These are phyloP conservation scores for Malus domestica DNA, from an alignment of 306 rosid species.

Conservation along the genomic window DNA sequence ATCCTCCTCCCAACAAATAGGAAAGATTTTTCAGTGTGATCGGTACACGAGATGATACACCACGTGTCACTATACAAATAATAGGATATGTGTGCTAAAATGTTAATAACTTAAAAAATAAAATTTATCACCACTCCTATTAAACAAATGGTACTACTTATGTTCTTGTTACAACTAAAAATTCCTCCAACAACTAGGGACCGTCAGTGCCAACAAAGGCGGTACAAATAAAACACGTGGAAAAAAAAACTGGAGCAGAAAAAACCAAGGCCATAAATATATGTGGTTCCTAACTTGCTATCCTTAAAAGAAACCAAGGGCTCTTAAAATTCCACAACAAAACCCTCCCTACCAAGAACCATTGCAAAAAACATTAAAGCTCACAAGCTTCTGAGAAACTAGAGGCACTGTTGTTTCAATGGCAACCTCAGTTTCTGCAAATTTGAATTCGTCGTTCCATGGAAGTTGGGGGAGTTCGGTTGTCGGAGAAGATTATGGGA, in stretches of 20 bases:
- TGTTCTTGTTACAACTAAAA: too few relatives aligned
- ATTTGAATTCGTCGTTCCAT: slow-evolving; percentile 53
- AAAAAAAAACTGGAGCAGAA: neutral
- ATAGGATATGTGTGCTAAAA: too few relatives aligned
- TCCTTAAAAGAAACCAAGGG: slow-evolving; percentile 61
- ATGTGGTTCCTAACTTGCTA: slow-evolving; percentile 24
- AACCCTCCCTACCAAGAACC: slow-evolving; percentile 24
- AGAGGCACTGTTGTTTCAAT: slow-evolving; percentile 17
- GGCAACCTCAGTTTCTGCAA: slow-evolving; percentile 65
- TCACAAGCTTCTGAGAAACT: neutral
- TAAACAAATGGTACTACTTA: too few relatives aligned
- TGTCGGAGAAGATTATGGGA: slow-evolving; percentile 55
- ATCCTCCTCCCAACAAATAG: slow-evolving; percentile 22
- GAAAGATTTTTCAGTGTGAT: neutral
- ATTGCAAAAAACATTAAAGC: neutral
- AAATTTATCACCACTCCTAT: too few relatives aligned
- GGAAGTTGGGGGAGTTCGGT: slow-evolving; percentile 78
- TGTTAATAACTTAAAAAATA: too few relatives aligned
- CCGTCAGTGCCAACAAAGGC: slow-evolving; percentile 2
- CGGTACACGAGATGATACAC: too few relatives aligned
- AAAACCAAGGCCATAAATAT: neutral
- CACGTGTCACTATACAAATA: too few relatives aligned
- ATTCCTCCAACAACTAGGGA: neutral
- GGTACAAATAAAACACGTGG: slow-evolving; percentile 1
- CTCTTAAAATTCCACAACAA: slow-evolving; percentile 36